Evolutionary conservation across 2,329 filamentous ascomycete genomes (phyloP).

Genomic region (Zalaria obscura): DNA sequence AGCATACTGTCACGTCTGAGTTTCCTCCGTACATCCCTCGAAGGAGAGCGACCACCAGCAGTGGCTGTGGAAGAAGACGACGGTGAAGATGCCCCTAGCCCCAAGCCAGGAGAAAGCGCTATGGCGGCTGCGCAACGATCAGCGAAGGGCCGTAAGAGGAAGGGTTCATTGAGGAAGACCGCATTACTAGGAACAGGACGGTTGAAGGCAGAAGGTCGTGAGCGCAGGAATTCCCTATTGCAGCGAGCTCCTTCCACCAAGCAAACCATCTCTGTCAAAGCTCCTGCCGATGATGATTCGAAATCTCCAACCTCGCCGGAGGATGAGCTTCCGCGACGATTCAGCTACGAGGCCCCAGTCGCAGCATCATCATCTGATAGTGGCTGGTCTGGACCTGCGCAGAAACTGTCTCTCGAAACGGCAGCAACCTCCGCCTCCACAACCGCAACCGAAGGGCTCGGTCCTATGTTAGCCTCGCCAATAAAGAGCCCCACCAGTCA

Average conservation of each 20-base stretch:
- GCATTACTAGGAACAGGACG: slow-evolving; percentile 62
- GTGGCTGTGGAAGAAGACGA: not conserved
- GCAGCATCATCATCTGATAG: slow-evolving; percentile 8
- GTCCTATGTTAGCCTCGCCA: slow-evolving; percentile 5
- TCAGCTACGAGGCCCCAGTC: slow-evolving; percentile 23
- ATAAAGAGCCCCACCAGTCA: slow-evolving; percentile 30
- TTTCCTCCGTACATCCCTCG: slow-evolving; percentile 44
- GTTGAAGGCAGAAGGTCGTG: slow-evolving; percentile 42
- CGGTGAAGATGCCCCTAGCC: slow-evolving; percentile 9
- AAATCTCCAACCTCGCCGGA: slow-evolving; percentile 8
- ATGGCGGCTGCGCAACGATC: slow-evolving; percentile 25
- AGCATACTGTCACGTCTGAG: slow-evolving; percentile 55
- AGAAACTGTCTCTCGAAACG: slow-evolving; percentile 6
- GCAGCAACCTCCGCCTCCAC: slow-evolving; percentile 2
- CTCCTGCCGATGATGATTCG: slow-evolving; percentile 5
- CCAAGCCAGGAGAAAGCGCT: slow-evolving; percentile 16
- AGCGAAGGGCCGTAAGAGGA: slow-evolving; percentile 51
- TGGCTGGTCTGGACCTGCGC: slow-evolving; percentile 3
- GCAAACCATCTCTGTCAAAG: slow-evolving; percentile 10
- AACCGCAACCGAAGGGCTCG: slow-evolving; percentile 1
- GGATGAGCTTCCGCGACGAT: slow-evolving; percentile 14
- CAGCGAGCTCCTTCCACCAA: slow-evolving; percentile 18
- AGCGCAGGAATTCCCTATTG: slow-evolving; percentile 27
- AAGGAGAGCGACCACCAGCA: slow-evolving; percentile 9
- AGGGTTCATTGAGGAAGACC: slow-evolving; percentile 76